A percentile compares a stretch with the other conserved stretches of the same genome.
Conservation (phyloP, 768 basidiomycete species). For the Trametopsis cervina region DNA sequence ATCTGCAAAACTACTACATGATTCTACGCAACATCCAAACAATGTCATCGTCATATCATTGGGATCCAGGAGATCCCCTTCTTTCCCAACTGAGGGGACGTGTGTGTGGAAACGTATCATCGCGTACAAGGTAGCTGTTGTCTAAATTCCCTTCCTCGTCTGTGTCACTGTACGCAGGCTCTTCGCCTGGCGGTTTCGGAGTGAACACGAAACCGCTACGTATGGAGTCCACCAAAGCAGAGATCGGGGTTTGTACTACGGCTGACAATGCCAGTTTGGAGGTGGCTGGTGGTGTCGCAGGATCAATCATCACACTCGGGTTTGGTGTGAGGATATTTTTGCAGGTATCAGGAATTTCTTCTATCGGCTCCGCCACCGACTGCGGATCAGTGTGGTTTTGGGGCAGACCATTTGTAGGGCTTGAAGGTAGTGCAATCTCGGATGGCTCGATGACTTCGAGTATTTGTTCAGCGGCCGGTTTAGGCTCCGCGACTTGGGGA, state of each 20-base stretch:
- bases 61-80: background rate
- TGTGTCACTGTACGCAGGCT: background rate
- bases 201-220: conserved; percentile 64
- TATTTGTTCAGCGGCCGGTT: background rate
- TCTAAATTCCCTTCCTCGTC: background rate
- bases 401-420: no score
- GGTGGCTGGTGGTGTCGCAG: background rate
- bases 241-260: conserved; percentile 49
- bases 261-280: background rate
- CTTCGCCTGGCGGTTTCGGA: conserved; percentile 32
- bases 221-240: conserved; percentile 47
- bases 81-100: background rate
- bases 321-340: background rate
- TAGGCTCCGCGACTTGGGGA: no score
- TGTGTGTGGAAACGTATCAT: background rate
- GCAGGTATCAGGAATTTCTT: no score
- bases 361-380: no score
- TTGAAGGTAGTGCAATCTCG: background rate
- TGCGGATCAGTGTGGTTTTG: no score
- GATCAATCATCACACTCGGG: background rate
- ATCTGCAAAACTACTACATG: no score
- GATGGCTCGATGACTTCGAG: background rate
- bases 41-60: background rate
- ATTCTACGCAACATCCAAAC: no score
- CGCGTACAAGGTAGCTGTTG: background rate